A percentile compares a stretch with the other conserved stretches of the same genome.
phyloP scores from a whole-genome alignment of 768 basidiomycete species.

The Boletales sp. region DNA sequence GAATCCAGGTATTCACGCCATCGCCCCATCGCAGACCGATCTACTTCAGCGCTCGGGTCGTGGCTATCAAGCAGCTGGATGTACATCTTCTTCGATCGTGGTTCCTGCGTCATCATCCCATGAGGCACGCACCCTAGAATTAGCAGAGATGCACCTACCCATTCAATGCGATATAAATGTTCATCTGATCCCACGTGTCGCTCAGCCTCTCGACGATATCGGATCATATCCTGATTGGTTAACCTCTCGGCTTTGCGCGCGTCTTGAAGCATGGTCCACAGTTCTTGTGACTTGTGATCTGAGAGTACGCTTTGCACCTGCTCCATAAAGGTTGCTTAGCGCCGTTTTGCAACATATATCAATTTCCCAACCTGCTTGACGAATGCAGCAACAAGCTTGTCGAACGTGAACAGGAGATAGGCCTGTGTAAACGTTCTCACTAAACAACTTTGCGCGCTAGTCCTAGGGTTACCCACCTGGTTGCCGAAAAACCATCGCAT shows the following conservation, averaged over 20 bases:
- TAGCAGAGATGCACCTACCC: conserved; percentile 47
- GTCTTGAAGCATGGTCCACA: conserved; percentile 71
- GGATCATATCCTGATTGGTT: conserved; percentile 63
- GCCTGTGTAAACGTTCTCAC: conserved; percentile 53
- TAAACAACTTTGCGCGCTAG: background rate
- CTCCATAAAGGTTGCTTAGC: conserved; percentile 7
- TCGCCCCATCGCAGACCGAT: conserved; percentile 46
- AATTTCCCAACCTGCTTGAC: conserved; percentile 74
- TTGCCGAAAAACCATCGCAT: conserved; percentile 93
- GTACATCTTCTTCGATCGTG: conserved; percentile 50
- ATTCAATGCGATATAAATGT: conserved; percentile 74
- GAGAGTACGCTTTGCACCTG: conserved; percentile 85
- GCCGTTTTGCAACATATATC: background rate
- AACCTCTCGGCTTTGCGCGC: conserved; percentile 52
- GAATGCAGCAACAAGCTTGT: conserved; percentile 84
- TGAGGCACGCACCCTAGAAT: conserved; percentile 7
- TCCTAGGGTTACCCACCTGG: conserved; percentile 47
- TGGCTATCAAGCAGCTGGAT: conserved; percentile 58
- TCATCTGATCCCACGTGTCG: conserved; percentile 71
- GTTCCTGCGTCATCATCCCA: conserved; percentile 41
- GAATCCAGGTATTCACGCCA: conserved; percentile 77
- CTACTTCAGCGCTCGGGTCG: conserved; percentile 63
- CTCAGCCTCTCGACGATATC: conserved; percentile 80
- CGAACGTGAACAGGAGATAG: conserved; percentile 89
- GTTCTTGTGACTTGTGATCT: conserved; percentile 84